A percentile compares a stretch with the other conserved stretches of the same genome.
Evolutionary conservation across 768 basidiomycete species (phyloP).

Genomic region (Kondoa subrosea): DNA sequence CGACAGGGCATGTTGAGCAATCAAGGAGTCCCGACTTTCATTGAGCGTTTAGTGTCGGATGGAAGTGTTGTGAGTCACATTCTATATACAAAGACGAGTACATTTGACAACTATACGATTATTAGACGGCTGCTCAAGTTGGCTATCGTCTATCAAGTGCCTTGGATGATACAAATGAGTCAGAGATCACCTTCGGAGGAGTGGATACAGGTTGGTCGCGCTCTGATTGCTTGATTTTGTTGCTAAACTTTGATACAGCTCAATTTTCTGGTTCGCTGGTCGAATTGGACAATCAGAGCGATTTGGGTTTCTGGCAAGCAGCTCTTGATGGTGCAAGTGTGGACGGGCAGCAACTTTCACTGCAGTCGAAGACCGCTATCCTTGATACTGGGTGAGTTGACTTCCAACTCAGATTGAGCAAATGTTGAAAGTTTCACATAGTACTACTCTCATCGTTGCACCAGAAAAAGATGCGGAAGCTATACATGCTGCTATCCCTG

Average conservation of each 20-base stretch:
- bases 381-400: constrained; percentile 44
- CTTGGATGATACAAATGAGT: constrained; percentile 45
- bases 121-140: constrained; percentile 42
- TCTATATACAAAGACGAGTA: neutral
- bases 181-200: constrained; percentile 65
- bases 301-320: constrained; percentile 56
- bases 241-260: constrained; percentile 40
- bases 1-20: constrained; percentile 42
- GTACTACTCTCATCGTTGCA: constrained; percentile 30
- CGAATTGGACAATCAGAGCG: neutral
- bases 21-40: constrained; percentile 49
- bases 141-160: constrained; percentile 67
- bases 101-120: neutral
- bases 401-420: neutral
- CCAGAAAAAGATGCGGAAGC: constrained; percentile 43
- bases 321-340: constrained; percentile 45
- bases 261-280: constrained; percentile 48
- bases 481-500: constrained; percentile 45
- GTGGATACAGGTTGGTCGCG: constrained; percentile 38
- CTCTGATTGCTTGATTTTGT: constrained; percentile 45
- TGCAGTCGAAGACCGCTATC: constrained; percentile 51
- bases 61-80: constrained; percentile 38
- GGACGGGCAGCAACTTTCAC: constrained; percentile 36
- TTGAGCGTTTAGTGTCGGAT: constrained; percentile 48
- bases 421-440: constrained; percentile 6